Percentiles rank a stretch among this genome's conserved stretches.
phyloP scores from a whole-genome alignment of 305 asterid genomes.

The Ajuga reptans region DNA sequence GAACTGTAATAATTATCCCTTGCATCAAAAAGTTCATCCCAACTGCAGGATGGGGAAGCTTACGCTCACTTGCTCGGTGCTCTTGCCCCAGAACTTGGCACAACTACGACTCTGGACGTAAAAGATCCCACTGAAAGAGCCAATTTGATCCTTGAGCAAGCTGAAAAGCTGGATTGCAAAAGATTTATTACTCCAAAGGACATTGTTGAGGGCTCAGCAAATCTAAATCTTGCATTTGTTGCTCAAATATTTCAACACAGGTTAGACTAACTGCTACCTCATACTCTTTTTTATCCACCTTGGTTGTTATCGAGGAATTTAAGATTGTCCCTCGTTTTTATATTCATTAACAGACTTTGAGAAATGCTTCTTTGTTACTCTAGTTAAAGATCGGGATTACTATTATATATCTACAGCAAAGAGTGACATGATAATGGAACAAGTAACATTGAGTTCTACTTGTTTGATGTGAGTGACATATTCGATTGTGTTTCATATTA shows the following conservation, averaged over 20 bases:
- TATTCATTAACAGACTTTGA: not conserved
- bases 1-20: too few species aligned
- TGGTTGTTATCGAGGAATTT: not conserved
- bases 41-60: constrained; percentile 78
- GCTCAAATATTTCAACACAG: constrained; percentile 69
- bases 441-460: not conserved
- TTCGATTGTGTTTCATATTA: too few species aligned
- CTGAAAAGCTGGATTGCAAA: constrained; percentile 62
- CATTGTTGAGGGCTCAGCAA: constrained; percentile 61
- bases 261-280: constrained; percentile 11
- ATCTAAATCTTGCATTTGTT: constrained; percentile 65
- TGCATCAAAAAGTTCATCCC: not conserved
- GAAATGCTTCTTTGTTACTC: not conserved
- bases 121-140: constrained; percentile 82
- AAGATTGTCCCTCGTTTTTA: not conserved
- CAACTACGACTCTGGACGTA: constrained; percentile 41
- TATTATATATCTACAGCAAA: not conserved
- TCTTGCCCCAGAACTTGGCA: constrained; percentile 80
- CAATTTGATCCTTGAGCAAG: constrained; percentile 75
- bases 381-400: not conserved
- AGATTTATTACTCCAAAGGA: constrained; percentile 57
- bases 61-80: constrained; percentile 84
- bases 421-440: not conserved
- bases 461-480: too few species aligned
- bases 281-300: not conserved